Evolutionary conservation across 2,329 filamentous ascomycete genomes (phyloP).

Genomic region (Ceratocystis destructans): DNA sequence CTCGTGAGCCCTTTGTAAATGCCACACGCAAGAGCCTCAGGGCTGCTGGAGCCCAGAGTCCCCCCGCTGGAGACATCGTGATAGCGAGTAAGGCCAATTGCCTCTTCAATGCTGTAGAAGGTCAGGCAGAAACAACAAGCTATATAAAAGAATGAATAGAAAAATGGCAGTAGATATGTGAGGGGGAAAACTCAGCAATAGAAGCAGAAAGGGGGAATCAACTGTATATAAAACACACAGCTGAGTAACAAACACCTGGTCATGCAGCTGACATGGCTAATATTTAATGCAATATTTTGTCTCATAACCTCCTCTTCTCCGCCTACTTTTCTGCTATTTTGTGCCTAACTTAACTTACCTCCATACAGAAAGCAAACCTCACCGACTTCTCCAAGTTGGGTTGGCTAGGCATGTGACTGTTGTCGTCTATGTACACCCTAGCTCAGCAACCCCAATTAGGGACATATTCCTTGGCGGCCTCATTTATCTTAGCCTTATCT

Average conservation of each 20-base stretch:
- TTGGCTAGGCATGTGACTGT: constrained; percentile 9
- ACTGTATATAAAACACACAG: constrained; percentile 15
- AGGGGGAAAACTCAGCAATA: not conserved
- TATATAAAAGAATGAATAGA: constrained; percentile 8
- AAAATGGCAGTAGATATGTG: constrained; percentile 3
- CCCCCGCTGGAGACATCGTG: constrained; percentile 43
- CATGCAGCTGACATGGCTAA: constrained; percentile 17
- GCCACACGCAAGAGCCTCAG: constrained; percentile 41
- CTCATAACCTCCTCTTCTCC: not conserved
- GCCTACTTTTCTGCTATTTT: constrained; percentile 1
- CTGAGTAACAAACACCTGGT: constrained; percentile 9
- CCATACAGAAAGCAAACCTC: constrained; percentile 9
- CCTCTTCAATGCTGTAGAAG: constrained; percentile 7
- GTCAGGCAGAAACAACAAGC: constrained; percentile 10
- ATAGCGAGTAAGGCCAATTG: constrained; percentile 7
- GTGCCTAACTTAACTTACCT: constrained; percentile 9
- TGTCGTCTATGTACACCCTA: not conserved
- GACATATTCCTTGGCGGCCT: constrained; percentile 12
- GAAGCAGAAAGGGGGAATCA: not conserved
- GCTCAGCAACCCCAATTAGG: constrained; percentile 1
- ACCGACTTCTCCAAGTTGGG: constrained; percentile 11
- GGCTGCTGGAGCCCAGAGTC: constrained; percentile 43
- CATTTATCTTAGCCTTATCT: constrained; percentile 7
- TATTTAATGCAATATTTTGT: not conserved
- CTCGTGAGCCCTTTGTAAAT: constrained; percentile 37